A percentile compares a stretch with the other conserved stretches of the same genome.
phyloP scores from a whole-genome alignment of 2,329 filamentous ascomycete species.

The Trematosphaeria pertusa region DNA sequence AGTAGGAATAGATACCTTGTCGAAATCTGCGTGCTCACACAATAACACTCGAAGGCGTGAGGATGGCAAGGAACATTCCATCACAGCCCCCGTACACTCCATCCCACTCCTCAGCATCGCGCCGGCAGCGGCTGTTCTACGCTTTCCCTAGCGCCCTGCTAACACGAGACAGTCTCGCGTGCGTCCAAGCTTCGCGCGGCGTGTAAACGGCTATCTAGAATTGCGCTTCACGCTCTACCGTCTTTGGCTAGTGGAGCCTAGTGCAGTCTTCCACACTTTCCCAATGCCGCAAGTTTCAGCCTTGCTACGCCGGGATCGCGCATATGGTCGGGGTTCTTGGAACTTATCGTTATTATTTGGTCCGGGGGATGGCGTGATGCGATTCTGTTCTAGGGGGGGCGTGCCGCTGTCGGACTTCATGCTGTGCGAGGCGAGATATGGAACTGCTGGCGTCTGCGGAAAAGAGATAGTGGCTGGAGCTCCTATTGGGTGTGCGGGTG shows the following conservation, averaged over 20 bases:
- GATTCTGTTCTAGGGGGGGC: background rate
- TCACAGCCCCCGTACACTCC: too few relatives aligned
- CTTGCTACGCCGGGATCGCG: background rate
- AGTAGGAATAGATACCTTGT: too few relatives aligned
- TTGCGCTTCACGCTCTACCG: slow-evolving; percentile 3
- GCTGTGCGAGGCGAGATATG: background rate
- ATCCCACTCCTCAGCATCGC: too few relatives aligned
- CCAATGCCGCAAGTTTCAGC: slow-evolving; percentile 6
- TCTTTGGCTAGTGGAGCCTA: slow-evolving; percentile 7
- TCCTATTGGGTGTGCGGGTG: too few relatives aligned
- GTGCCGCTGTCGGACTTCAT: background rate
- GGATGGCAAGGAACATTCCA: too few relatives aligned
- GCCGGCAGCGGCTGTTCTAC: too few relatives aligned
- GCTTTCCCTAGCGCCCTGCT: too few relatives aligned
- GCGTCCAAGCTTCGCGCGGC: background rate
- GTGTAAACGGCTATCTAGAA: background rate
- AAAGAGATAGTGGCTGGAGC: too few relatives aligned
- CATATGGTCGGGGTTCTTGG: background rate
- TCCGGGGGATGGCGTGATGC: too few relatives aligned
- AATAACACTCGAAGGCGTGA: too few relatives aligned
- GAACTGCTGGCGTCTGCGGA: background rate
- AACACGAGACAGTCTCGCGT: too few relatives aligned
- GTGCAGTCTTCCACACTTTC: slow-evolving; percentile 11
- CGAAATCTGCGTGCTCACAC: too few relatives aligned
- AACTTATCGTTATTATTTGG: background rate